These are phyloP conservation scores for Arthrobotrys sphaeroides DNA, from an alignment of 2,329 filamentous ascomycete species.

Conservation along the genomic window DNA sequence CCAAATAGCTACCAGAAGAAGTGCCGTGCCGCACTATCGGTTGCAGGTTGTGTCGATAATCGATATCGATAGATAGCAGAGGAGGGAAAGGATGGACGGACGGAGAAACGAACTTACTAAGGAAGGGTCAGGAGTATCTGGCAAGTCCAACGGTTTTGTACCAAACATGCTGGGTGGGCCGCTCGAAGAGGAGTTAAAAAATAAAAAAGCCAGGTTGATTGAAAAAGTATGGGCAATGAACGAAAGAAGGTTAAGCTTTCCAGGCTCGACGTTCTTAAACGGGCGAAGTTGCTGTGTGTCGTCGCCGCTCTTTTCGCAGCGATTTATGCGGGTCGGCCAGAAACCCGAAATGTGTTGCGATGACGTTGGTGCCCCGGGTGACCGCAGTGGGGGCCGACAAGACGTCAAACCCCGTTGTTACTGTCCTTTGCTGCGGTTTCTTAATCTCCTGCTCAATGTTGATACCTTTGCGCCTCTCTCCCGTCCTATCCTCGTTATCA, in stretches of 20 bases:
- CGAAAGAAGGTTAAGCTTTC: constrained; percentile 32
- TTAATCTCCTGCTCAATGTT: background rate
- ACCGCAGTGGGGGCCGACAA: constrained; percentile 3
- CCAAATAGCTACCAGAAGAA: background rate
- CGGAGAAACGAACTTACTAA: constrained; percentile 27
- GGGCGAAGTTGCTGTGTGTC: background rate
- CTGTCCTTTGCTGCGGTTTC: background rate
- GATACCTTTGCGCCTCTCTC: too few relatives aligned
- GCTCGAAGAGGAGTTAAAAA: background rate
- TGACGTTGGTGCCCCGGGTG: constrained; percentile 29
- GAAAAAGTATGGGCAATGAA: constrained; percentile 5
- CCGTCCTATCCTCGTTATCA: too few relatives aligned
- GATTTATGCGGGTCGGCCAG: background rate
- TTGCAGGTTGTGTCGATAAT: too few relatives aligned
- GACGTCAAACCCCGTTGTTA: too few relatives aligned
- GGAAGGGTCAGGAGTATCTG: constrained; percentile 30
- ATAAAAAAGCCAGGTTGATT: too few relatives aligned
- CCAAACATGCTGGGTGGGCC: constrained; percentile 21
- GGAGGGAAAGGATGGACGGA: background rate
- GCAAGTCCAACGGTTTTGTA: constrained; percentile 45
- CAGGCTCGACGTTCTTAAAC: constrained; percentile 23
- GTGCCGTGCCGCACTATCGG: background rate
- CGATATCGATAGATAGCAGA: background rate
- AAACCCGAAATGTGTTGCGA: constrained; percentile 33
- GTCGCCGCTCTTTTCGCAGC: constrained; percentile 1